Conservation (phyloP, 164 flowering plant species). For the Kalanchoe fedtschenkoi region DNA sequence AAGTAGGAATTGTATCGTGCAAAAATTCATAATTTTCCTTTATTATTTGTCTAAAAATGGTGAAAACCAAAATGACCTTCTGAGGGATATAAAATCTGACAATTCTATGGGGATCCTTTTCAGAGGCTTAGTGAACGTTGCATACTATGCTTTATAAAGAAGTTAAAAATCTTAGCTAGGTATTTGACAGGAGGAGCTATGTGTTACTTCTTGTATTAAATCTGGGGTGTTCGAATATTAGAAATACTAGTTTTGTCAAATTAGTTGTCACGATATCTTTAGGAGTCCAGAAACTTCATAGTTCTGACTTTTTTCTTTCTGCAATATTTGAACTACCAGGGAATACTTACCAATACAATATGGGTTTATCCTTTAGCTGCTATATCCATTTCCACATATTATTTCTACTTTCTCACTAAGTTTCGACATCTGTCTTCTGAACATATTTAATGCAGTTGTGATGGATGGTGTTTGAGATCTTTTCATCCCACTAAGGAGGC, state of each 20-base stretch:
- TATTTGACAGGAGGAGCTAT: too few relatives aligned
- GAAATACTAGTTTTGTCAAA: neutral
- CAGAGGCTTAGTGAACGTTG: too few relatives aligned
- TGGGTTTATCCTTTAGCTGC: neutral
- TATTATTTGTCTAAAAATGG: too few relatives aligned
- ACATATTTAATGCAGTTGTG: constrained; percentile 35
- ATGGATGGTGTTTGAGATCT: constrained; percentile 59
- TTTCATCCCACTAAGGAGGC: constrained; percentile 45
- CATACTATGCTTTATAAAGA: too few relatives aligned
- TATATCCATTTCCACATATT: neutral
- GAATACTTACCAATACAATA: neutral
- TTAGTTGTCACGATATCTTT: neutral
- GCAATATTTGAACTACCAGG: too few relatives aligned
- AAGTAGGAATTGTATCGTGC: too few relatives aligned
- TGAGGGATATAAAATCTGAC: too few relatives aligned
- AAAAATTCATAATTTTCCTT: too few relatives aligned
- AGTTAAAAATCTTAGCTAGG: too few relatives aligned
- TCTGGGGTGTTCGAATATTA: neutral
- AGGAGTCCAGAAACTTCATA: neutral
- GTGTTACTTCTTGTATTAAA: neutral
- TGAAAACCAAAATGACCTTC: too few relatives aligned
- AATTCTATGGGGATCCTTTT: too few relatives aligned
- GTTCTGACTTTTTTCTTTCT: neutral
- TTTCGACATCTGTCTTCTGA: neutral
- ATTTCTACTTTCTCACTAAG: neutral